phyloP scores from a whole-genome alignment of 495 filamentous ascomycete species.

The Rhizodiscina lignyota region DNA sequence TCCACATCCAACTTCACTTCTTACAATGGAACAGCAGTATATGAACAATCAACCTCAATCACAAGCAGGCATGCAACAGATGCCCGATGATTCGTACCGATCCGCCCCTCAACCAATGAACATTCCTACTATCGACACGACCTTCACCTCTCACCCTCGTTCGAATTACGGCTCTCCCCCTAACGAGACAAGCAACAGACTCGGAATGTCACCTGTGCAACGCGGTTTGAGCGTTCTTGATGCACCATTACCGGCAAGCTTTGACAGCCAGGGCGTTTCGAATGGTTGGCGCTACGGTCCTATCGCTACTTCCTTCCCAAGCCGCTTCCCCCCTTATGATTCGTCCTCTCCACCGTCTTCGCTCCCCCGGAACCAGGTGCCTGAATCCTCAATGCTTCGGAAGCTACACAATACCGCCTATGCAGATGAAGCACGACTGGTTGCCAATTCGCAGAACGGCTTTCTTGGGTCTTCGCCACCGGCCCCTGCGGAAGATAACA shows the following conservation, averaged over 20 bases:
- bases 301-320: constrained; percentile 81
- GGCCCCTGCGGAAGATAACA: neutral
- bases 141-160: constrained; percentile 54
- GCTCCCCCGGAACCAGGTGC: constrained; percentile 33
- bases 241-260: constrained; percentile 84
- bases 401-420: constrained; percentile 75
- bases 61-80: constrained; percentile 20
- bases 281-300: constrained; percentile 79
- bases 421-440: no score
- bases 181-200: constrained; percentile 41
- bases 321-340: constrained; percentile 86
- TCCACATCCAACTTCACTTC: constrained; percentile 2
- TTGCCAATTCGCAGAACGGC: constrained; percentile 16
- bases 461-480: constrained; percentile 20
- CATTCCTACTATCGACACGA: constrained; percentile 67
- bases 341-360: constrained; percentile 63
- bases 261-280: constrained; percentile 91
- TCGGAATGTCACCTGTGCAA: constrained; percentile 56
- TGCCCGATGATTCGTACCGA: constrained; percentile 9
- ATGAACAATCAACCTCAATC: constrained; percentile 19
- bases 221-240: constrained; percentile 73
- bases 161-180: constrained; percentile 81
- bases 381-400: constrained; percentile 57
- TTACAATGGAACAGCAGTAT: constrained; percentile 22
- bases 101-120: constrained; percentile 13